A percentile compares a stretch with the other conserved stretches of the same genome.
These are phyloP conservation scores for Boletus rubropictus DNA, from an alignment of 768 basidiomycete genomes.

Conservation along the genomic window DNA sequence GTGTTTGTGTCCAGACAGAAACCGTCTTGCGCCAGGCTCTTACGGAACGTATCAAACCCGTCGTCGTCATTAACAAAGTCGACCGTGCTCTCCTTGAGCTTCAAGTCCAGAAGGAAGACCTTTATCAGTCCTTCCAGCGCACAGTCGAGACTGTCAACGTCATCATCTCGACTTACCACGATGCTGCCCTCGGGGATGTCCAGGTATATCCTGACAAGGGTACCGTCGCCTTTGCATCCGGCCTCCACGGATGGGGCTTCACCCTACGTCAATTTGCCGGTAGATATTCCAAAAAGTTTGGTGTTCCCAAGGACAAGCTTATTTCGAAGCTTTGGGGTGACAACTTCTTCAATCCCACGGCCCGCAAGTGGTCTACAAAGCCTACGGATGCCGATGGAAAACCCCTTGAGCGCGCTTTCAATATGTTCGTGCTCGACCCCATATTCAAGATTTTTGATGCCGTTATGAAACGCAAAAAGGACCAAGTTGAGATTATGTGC, in stretches of 20 bases:
- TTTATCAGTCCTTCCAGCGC: slow-evolving; percentile 96
- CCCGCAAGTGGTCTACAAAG: slow-evolving; percentile 93
- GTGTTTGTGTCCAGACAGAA: slow-evolving; percentile 99
- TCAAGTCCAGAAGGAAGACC: slow-evolving; percentile 92
- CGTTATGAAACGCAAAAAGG: slow-evolving; percentile 99
- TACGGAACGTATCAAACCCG: slow-evolving; percentile 98
- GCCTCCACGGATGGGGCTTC: slow-evolving; percentile 99
- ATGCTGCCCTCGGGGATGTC: slow-evolving; percentile 89
- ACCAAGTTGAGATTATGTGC: slow-evolving; percentile 71
- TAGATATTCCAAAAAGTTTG: slow-evolving; percentile 97
- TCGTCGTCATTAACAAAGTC: slow-evolving; percentile 99
- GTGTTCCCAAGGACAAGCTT: slow-evolving; percentile 98
- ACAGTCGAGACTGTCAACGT: slow-evolving; percentile 98
- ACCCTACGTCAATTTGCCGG: slow-evolving; percentile 95
- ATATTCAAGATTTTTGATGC: slow-evolving; percentile 98
- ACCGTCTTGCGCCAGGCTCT: slow-evolving; percentile 97
- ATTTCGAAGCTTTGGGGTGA: slow-evolving; percentile 98
- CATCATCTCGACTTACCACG: slow-evolving; percentile 96
- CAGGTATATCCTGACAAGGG: slow-evolving; percentile 99
- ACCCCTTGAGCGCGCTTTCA: slow-evolving; percentile 96
- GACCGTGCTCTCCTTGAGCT: slow-evolving; percentile 98
- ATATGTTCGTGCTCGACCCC: slow-evolving; percentile 96
- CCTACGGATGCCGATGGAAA: slow-evolving; percentile 73
- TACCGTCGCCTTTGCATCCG: slow-evolving; percentile 97
- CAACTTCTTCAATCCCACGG: slow-evolving; percentile 97